A percentile compares a stretch with the other conserved stretches of the same genome.
These are phyloP conservation scores for Scalesia atractyloides DNA, from an alignment of 129 eudicot genomes.

Conservation along the genomic window DNA sequence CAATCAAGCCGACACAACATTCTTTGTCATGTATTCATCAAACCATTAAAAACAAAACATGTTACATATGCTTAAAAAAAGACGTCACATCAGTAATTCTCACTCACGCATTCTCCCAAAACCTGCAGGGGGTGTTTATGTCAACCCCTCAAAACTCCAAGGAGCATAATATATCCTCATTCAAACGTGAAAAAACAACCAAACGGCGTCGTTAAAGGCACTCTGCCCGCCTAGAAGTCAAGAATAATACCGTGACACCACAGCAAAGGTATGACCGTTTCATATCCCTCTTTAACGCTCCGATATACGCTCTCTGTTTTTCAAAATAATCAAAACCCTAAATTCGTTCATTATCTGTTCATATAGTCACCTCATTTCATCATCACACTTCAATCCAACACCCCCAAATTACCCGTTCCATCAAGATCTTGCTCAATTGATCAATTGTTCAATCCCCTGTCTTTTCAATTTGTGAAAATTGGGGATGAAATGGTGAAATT, in stretches of 20 bases:
- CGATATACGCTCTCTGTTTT: conserved; percentile 33
- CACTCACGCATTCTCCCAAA: neutral
- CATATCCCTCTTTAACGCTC: conserved; percentile 40
- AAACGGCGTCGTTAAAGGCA: conserved; percentile 33
- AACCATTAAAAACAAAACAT: neutral
- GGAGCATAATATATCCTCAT: neutral
- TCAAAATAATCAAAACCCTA: conserved; percentile 27
- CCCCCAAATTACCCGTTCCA: neutral
- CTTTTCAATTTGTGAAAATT: neutral
- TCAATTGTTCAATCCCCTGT: no score
- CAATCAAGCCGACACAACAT: neutral
- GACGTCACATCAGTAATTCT: neutral
- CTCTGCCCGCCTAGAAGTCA: conserved; percentile 37
- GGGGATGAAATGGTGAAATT: neutral
- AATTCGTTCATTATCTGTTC: neutral
- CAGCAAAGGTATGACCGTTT: conserved; percentile 43
- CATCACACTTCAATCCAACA: neutral
- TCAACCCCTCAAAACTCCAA: neutral
- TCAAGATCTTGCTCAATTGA: neutral
- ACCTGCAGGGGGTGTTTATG: neutral
- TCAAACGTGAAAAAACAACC: neutral
- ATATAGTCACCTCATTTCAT: neutral
- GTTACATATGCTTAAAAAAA: neutral
- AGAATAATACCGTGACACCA: conserved; percentile 40
- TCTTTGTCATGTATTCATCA: neutral